Evolutionary conservation across 2,329 filamentous ascomycete genomes (phyloP).

Genomic region (Trichoderma sp.): DNA sequence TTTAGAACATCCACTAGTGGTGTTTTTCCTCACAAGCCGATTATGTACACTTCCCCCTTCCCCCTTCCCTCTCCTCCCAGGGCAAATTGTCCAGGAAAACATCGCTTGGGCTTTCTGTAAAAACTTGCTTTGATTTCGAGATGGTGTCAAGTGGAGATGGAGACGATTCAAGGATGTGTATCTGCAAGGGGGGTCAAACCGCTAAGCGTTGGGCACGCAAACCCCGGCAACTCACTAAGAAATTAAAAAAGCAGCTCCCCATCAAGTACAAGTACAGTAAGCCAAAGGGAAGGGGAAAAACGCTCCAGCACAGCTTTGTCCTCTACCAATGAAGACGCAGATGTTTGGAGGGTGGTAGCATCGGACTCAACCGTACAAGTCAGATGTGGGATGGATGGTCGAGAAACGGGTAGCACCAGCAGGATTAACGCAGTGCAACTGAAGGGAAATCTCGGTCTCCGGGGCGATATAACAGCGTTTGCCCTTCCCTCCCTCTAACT

Average conservation of each 20-base stretch:
- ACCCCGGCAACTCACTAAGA: neutral
- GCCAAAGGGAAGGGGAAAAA: neutral
- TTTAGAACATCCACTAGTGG: neutral
- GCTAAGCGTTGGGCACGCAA: neutral
- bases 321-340: neutral
- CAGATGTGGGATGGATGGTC: neutral
- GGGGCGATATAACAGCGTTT: neutral
- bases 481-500: neutral
- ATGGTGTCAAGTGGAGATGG: conserved; percentile 4
- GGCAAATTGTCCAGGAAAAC: neutral
- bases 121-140: neutral
- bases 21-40: neutral
- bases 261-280: neutral
- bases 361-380: neutral
- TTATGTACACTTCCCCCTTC: too few relatives aligned
- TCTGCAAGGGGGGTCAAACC: conserved; percentile 9
- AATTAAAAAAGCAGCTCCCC: neutral
- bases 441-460: neutral
- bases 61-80: neutral
- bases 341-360: neutral
- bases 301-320: neutral
- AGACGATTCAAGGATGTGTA: conserved; percentile 18
- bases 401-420: neutral
- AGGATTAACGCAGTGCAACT: conserved; percentile 3
- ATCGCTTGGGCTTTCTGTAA: neutral